Percentiles rank a stretch among this genome's conserved stretches.
Evolutionary conservation across 179 eudicot species (phyloP).

Genomic region (Beta lomatogona): DNA sequence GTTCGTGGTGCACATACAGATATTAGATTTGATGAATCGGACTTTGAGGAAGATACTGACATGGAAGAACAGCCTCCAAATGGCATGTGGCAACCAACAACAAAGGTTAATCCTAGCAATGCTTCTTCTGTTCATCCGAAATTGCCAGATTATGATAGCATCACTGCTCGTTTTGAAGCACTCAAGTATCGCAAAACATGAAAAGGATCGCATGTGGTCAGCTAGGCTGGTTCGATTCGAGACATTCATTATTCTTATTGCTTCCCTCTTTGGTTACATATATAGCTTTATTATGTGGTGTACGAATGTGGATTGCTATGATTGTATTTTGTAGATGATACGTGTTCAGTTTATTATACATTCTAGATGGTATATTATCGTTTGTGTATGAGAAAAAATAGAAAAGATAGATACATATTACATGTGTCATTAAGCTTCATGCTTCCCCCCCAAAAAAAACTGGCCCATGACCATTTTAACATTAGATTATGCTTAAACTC

Average conservation of each 20-base stretch:
- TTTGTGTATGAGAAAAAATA: no score
- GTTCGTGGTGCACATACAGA: constrained; percentile 42
- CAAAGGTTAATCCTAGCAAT: constrained; percentile 26
- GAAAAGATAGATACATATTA: no score
- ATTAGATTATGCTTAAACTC: no score
- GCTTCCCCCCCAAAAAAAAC: no score
- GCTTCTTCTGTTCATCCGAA: constrained; percentile 67
- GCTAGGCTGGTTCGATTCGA: not conserved
- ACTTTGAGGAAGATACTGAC: constrained; percentile 62
- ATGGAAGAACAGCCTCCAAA: constrained; percentile 40
- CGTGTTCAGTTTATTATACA: not conserved
- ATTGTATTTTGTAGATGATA: constrained; percentile 5
- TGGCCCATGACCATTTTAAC: no score
- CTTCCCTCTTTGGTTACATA: constrained; percentile 4
- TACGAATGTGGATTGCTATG: not conserved
- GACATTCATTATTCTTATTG: not conserved
- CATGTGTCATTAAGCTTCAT: no score
- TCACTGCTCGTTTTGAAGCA: constrained; percentile 84
- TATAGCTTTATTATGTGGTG: not conserved
- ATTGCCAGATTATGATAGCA: constrained; percentile 83
- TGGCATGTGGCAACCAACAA: constrained; percentile 32
- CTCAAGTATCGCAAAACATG: constrained; percentile 61
- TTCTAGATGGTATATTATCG: not conserved
- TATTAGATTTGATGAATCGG: constrained; percentile 81
- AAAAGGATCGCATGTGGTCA: not conserved